Conservation (phyloP, 345 rosid genomes). For the Streptanthus diversifolius region DNA sequence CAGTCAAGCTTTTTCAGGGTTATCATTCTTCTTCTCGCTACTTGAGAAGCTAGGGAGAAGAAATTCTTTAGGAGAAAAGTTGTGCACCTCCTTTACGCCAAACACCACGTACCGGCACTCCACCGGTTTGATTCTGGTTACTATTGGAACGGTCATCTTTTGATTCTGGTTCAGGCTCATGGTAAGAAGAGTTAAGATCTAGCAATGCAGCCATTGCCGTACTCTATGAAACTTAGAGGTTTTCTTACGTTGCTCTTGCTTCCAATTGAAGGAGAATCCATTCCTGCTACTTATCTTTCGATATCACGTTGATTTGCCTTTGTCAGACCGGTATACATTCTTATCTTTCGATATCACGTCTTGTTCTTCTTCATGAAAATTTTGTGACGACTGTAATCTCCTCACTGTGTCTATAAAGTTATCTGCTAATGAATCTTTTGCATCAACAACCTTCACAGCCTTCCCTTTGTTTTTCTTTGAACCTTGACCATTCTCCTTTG, state of each 20-base stretch:
- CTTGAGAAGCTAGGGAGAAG: background rate
- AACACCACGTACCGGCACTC: constrained; percentile 57
- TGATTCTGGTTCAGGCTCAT: constrained; percentile 41
- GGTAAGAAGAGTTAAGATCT: constrained; percentile 43
- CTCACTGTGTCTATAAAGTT: constrained; percentile 50
- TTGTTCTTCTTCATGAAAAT: constrained; percentile 42
- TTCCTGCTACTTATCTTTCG: constrained; percentile 22
- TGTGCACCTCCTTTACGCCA: constrained; percentile 66
- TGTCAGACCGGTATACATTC: constrained; percentile 55
- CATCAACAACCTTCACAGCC: constrained; percentile 32
- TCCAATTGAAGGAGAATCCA: constrained; percentile 17
- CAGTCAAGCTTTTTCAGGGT: background rate
- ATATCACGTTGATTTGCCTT: constrained; percentile 58
- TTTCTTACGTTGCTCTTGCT: constrained; percentile 63
- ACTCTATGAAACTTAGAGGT: constrained; percentile 69
- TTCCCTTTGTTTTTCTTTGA: constrained; percentile 50
- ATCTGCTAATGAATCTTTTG: constrained; percentile 57
- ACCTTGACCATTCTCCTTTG: constrained; percentile 30
- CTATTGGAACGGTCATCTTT: constrained; percentile 15
- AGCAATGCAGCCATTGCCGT: constrained; percentile 57
- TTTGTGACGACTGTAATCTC: constrained; percentile 51
- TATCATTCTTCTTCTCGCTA: background rate
- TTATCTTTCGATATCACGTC: constrained; percentile 36
- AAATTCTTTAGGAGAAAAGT: constrained; percentile 35
- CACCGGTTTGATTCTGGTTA: constrained; percentile 31